Percentiles rank a stretch among this genome's conserved stretches.
phyloP scores from a whole-genome alignment of 768 basidiomycete species.

The Gloeopeniophorella convolvens region DNA sequence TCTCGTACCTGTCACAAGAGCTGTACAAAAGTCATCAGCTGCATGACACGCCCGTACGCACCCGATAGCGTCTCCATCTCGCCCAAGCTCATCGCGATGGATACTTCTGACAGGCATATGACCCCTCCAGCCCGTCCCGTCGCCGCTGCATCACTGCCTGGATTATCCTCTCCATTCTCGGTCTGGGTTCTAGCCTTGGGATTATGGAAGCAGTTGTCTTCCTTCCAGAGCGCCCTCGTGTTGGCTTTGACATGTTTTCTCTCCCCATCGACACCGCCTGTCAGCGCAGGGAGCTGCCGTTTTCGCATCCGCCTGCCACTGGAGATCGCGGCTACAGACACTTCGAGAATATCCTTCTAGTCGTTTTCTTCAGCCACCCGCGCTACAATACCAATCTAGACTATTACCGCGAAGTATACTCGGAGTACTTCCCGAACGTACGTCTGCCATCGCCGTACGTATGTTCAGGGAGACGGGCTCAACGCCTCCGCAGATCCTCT shows the following conservation, averaged over 20 bases:
- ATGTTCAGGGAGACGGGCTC: neutral
- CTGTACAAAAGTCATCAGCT: conserved; percentile 18
- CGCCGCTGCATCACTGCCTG: conserved; percentile 9
- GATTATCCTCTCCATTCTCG: conserved; percentile 1
- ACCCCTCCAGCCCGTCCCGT: conserved; percentile 9
- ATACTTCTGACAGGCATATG: conserved; percentile 3
- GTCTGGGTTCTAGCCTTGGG: conserved; percentile 12
- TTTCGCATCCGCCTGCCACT: conserved; percentile 12
- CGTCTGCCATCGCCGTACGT: conserved; percentile 19
- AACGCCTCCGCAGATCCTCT: conserved; percentile 34
- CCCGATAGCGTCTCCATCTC: neutral
- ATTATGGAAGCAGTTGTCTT: neutral
- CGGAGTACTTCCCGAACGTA: conserved; percentile 45
- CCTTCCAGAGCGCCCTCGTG: neutral
- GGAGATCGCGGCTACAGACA: conserved; percentile 27
- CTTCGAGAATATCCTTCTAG: conserved; percentile 38
- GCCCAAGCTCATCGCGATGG: neutral
- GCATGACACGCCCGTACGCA: conserved; percentile 6
- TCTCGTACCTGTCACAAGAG: conserved; percentile 18
- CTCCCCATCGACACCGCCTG: conserved; percentile 11
- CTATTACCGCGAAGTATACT: conserved; percentile 40
- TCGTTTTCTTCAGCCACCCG: conserved; percentile 47
- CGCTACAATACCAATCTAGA: conserved; percentile 43
- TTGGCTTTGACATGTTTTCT: conserved; percentile 5
- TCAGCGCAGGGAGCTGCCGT: conserved; percentile 23